Conservation (phyloP, 2,329 filamentous ascomycete genomes). For the Gaeumannomyces sp. region DNA sequence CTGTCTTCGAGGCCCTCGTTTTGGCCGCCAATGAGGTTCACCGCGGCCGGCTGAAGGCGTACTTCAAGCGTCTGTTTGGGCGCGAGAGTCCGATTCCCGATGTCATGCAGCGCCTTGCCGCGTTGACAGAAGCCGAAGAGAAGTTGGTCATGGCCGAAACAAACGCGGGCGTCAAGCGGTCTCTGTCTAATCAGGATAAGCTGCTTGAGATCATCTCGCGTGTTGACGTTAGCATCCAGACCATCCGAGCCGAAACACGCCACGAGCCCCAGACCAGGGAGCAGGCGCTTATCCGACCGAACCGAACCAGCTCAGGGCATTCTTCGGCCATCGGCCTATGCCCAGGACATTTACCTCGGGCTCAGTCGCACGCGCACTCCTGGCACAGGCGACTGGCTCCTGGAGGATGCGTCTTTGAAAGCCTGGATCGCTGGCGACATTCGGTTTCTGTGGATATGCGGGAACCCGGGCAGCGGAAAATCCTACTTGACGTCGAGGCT, state of each 20-base stretch:
- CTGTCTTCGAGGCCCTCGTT: conserved; percentile 8
- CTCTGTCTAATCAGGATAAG: conserved; percentile 7
- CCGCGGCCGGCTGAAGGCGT: conserved; percentile 5
- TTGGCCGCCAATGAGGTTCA: conserved; percentile 7
- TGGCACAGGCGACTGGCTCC: conserved; percentile 8
- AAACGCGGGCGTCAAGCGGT: conserved; percentile 7
- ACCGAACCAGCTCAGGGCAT: conserved; percentile 7
- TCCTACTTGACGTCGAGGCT: conserved; percentile 8
- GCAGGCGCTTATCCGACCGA: conserved; percentile 6
- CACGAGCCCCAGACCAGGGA: conserved; percentile 7
- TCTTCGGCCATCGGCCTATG: conserved; percentile 5
- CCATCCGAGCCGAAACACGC: conserved; percentile 6
- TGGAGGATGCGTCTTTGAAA: conserved; percentile 6
- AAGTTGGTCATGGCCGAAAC: conserved; percentile 8
- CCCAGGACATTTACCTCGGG: conserved; percentile 6
- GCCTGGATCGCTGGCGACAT: conserved; percentile 5
- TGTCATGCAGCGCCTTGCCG: not conserved
- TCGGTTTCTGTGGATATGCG: conserved; percentile 9
- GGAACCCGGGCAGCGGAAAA: conserved; percentile 8
- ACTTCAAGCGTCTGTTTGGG: conserved; percentile 4
- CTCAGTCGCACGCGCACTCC: conserved; percentile 7
- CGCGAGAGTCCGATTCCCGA: conserved; percentile 3
- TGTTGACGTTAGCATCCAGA: conserved; percentile 7
- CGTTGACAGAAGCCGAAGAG: conserved; percentile 2
- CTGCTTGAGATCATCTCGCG: conserved; percentile 7